Evolutionary conservation across 1,284 basidiomycete genomes (phyloP).

Genomic region (Microbotryum intermedium): DNA sequence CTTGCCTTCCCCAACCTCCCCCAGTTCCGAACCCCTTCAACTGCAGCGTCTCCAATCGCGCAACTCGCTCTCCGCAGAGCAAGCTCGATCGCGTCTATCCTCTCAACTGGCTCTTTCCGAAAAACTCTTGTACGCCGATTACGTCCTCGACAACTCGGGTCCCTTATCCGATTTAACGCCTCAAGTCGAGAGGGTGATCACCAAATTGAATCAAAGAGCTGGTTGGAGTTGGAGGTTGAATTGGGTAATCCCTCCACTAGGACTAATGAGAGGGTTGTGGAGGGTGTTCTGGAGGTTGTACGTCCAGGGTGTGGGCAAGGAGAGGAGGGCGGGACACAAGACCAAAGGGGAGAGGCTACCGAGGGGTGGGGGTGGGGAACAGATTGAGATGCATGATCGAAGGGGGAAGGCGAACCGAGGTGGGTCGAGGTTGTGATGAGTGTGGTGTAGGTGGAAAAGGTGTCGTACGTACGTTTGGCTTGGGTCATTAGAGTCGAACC

Average conservation of each 20-base stretch:
- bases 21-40: slow-evolving; percentile 64
- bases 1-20: neutral
- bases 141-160: slow-evolving; percentile 83
- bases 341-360: slow-evolving; percentile 12
- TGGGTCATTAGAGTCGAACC: too few species aligned
- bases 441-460: too few species aligned
- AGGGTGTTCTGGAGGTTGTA: slow-evolving; percentile 32
- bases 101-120: slow-evolving; percentile 71
- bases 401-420: neutral
- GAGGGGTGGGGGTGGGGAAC: slow-evolving; percentile 6
- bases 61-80: slow-evolving; percentile 45
- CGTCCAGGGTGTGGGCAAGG: slow-evolving; percentile 28
- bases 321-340: slow-evolving; percentile 6
- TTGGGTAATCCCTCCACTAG: slow-evolving; percentile 76
- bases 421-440: too few species aligned
- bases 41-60: slow-evolving; percentile 54
- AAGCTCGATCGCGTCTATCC: slow-evolving; percentile 61
- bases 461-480: too few species aligned
- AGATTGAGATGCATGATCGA: slow-evolving; percentile 23
- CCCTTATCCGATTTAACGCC: slow-evolving; percentile 56
- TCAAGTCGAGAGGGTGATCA: slow-evolving; percentile 62
- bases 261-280: slow-evolving; percentile 42
- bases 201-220: slow-evolving; percentile 50
- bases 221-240: slow-evolving; percentile 60
- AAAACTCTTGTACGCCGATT: slow-evolving; percentile 76